Conservation (phyloP, 2,329 filamentous ascomycete genomes). For the Fusarium buxicola region DNA sequence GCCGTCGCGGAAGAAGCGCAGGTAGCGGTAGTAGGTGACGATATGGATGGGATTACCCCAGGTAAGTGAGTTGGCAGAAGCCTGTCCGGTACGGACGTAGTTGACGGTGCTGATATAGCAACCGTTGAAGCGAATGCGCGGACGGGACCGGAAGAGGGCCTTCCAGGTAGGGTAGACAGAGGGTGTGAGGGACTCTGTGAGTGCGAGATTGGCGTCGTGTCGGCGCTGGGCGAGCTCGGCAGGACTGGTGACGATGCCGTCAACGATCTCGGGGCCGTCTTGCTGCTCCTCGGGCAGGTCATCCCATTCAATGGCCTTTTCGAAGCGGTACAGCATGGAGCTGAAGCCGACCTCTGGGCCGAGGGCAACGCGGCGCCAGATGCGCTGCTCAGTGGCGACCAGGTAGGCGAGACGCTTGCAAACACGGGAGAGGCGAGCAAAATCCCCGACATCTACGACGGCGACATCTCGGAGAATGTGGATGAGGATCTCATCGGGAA, state of each 20-base stretch:
- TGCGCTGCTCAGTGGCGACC: constrained; percentile 82
- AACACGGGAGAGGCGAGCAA: constrained; percentile 79
- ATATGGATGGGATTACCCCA: constrained; percentile 91
- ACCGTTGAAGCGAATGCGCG: constrained; percentile 92
- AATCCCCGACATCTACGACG: constrained; percentile 78
- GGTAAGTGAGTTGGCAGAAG: constrained; percentile 75
- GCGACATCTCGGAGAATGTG: constrained; percentile 82
- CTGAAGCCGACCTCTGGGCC: constrained; percentile 80
- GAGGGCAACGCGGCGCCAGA: constrained; percentile 84
- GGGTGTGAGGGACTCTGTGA: constrained; percentile 57
- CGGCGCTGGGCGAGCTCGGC: constrained; percentile 52
- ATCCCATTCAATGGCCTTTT: constrained; percentile 69
- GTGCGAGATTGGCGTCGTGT: constrained; percentile 49
- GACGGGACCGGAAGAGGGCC: constrained; percentile 82
- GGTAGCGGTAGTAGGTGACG: constrained; percentile 97
- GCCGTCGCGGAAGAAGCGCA: constrained; percentile 94
- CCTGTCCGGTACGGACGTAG: constrained; percentile 86
- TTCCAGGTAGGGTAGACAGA: constrained; percentile 66
- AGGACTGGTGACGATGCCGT: constrained; percentile 50
- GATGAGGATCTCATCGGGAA: constrained; percentile 87
- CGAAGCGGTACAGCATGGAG: constrained; percentile 85
- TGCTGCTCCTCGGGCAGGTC: constrained; percentile 54
- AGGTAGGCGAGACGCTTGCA: constrained; percentile 91
- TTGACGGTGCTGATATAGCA: constrained; percentile 98
- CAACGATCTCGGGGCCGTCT: constrained; percentile 47